Conservation (phyloP, 2,329 filamentous ascomycete species). For the Claviceps quebecensis region DNA sequence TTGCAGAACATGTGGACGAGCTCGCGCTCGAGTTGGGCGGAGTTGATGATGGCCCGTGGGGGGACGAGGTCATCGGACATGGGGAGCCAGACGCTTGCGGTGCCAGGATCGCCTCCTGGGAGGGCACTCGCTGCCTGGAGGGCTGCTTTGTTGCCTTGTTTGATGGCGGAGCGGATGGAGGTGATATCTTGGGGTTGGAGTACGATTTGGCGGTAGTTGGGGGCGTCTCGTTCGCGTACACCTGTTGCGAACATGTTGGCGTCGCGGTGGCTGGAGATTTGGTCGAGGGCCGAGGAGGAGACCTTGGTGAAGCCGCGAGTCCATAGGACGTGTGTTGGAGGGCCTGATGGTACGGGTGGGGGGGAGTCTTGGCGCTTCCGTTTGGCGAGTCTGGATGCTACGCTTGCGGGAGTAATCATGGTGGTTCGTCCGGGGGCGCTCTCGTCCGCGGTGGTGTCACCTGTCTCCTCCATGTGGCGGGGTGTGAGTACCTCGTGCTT, state of each 20-base stretch:
- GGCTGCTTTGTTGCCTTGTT: conserved; percentile 54
- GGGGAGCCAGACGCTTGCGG: conserved; percentile 47
- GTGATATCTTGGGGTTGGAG: conserved; percentile 66
- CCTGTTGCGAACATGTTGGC: conserved; percentile 69
- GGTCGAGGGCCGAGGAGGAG: conserved; percentile 57
- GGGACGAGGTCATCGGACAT: conserved; percentile 66
- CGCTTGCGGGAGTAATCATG: conserved; percentile 22
- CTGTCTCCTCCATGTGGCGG: conserved; percentile 36
- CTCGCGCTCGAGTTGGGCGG: conserved; percentile 81
- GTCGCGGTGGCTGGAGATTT: conserved; percentile 62
- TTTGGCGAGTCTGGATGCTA: conserved; percentile 31
- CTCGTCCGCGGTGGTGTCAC: conserved; percentile 43
- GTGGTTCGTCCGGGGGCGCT: conserved; percentile 27
- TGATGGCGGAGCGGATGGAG: conserved; percentile 61
- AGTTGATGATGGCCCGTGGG: conserved; percentile 84
- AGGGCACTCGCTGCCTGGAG: conserved; percentile 46
- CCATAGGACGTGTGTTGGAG: conserved; percentile 57
- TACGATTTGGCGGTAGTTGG: conserved; percentile 61
- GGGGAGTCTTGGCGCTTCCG: conserved; percentile 41
- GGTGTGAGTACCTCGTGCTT: conserved; percentile 49
- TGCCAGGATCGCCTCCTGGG: conserved; percentile 42
- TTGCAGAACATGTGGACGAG: conserved; percentile 95
- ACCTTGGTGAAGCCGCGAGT: conserved; percentile 64
- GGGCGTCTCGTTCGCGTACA: conserved; percentile 60
- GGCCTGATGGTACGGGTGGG: conserved; percentile 32